Percentiles rank a stretch among this genome's conserved stretches.
These are phyloP conservation scores for Malbranchea cinnamomea DNA, from an alignment of 2,329 filamentous ascomycete species.

Conservation along the genomic window DNA sequence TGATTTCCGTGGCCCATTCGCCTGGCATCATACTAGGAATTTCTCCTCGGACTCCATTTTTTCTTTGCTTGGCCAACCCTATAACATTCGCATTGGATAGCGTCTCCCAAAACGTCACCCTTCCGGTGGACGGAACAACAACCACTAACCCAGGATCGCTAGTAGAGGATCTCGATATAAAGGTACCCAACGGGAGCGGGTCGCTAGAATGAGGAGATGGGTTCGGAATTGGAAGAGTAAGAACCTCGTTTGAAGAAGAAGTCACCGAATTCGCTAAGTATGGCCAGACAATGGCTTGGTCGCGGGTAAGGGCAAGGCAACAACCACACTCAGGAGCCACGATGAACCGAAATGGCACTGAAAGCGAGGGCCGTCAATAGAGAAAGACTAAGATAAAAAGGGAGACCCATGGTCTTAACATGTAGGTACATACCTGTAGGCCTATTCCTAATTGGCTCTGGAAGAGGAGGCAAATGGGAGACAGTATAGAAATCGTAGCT, in stretches of 20 bases:
- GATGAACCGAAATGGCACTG: conserved; percentile 51
- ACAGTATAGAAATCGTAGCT: conserved; percentile 75
- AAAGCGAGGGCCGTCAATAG: conserved; percentile 3
- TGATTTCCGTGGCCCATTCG: conserved; percentile 61
- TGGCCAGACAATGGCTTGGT: conserved; percentile 79
- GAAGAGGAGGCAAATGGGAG: conserved; percentile 68
- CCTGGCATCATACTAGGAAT: conserved; percentile 63
- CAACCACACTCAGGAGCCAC: conserved; percentile 53
- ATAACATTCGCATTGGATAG: conserved; percentile 77
- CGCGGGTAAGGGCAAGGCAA: conserved; percentile 65
- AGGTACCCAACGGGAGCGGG: conserved; percentile 63
- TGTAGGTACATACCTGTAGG: conserved; percentile 44
- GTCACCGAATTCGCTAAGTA: conserved; percentile 44
- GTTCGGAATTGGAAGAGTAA: conserved; percentile 65
- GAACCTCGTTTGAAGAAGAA: conserved; percentile 49
- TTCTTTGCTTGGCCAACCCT: conserved; percentile 67
- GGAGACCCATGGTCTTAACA: neutral
- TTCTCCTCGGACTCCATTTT: conserved; percentile 60
- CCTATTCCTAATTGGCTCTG: conserved; percentile 57
- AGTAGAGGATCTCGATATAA: conserved; percentile 66
- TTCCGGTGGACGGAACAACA: conserved; percentile 68
- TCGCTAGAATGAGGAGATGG: conserved; percentile 51
- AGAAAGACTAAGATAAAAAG: conserved; percentile 6
- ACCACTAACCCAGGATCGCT: conserved; percentile 75
- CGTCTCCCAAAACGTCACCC: conserved; percentile 88